Evolutionary conservation across 495 filamentous ascomycete genomes (phyloP), one percentile per base, ranked within the genome.

Genomic region (Thozetella sp.): DNA sequence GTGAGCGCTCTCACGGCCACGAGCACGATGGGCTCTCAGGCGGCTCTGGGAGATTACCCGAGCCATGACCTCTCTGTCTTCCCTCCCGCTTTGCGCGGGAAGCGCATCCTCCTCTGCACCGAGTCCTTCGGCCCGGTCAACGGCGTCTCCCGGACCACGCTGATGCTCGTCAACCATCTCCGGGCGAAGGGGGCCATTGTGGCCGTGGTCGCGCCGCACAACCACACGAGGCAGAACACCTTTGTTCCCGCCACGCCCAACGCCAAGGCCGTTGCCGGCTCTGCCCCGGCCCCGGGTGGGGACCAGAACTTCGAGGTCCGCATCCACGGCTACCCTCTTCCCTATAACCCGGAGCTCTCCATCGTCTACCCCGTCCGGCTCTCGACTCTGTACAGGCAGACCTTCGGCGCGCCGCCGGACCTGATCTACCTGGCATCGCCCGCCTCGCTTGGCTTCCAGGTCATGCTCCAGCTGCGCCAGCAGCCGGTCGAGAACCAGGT

Each of bases 41-140:
- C 53, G 9, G 43, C 25, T 22, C 61, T 23, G 25, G 57, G 46
- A 9, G n/a, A 10, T 19, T 48, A 48, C 43, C 61, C 52, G 24
- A 50, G 30, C 45, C 67, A 67, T 27, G 54, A 72, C 27, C 64
- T 73, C 46, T 63, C 72, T 25, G 34, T 48, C 10, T 77, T 75
- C 57, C 85, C 86, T 1, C 58, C 62, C n/a, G 65, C 69, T 13
- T 71, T 88, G 22, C 60, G 73, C 9, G 81, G 81, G 26, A 84
- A 81, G 66, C 78, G 79, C 61, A 72, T 88, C 58, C 71, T 89
- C 2, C 75, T 88, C 27, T 85, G 85, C 25, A 87, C 85, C 10
- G 86, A 89, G 64, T 86, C 84, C 17, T 83, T 87, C 60, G 86
- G 86, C 24, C 86, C 85, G 0, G 83, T 88, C 59, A 89, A 89